Percentiles rank a stretch among this genome's conserved stretches.
These are phyloP conservation scores for Botryobasidium botryosum DNA, from an alignment of 768 basidiomycete species.

Conservation along the genomic window DNA sequence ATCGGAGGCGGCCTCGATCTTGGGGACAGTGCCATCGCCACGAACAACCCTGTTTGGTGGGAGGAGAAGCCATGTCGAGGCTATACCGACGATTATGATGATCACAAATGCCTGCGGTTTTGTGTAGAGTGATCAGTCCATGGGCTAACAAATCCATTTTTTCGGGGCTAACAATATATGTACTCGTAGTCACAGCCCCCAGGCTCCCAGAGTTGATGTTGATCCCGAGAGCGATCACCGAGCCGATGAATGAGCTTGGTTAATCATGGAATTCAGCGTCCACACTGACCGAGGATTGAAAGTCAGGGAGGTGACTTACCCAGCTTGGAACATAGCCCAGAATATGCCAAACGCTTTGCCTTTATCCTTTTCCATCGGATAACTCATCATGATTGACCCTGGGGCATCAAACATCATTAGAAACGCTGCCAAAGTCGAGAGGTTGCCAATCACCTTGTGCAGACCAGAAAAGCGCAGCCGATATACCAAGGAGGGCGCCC, in stretches of 20 bases:
- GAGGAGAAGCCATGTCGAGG: conserved; percentile 22
- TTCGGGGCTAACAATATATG: conserved; percentile 23
- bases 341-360: conserved; percentile 35
- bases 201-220: conserved; percentile 34
- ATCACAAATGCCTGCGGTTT: conserved; percentile 25
- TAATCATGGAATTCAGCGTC: too few relatives aligned
- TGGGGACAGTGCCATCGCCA: conserved; percentile 26
- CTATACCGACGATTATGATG: conserved; percentile 29
- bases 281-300: too few relatives aligned
- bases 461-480: conserved; percentile 37
- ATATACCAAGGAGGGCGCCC: conserved; percentile 33
- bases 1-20: conserved; percentile 20
- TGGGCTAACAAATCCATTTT: background rate
- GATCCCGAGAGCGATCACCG: conserved; percentile 52
- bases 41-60: conserved; percentile 25
- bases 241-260: conserved; percentile 61
- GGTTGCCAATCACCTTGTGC: conserved; percentile 9
- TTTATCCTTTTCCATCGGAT: conserved; percentile 40
- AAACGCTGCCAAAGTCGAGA: too few relatives aligned
- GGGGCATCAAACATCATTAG: too few relatives aligned
- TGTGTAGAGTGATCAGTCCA: conserved; percentile 4
- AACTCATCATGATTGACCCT: conserved; percentile 37
- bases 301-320: too few relatives aligned
- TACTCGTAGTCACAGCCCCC: conserved; percentile 24
- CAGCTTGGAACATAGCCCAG: conserved; percentile 34